Evolutionary conservation across 331 rosid genomes (phyloP).

Genomic region (Rhamnella rubrinervis): DNA sequence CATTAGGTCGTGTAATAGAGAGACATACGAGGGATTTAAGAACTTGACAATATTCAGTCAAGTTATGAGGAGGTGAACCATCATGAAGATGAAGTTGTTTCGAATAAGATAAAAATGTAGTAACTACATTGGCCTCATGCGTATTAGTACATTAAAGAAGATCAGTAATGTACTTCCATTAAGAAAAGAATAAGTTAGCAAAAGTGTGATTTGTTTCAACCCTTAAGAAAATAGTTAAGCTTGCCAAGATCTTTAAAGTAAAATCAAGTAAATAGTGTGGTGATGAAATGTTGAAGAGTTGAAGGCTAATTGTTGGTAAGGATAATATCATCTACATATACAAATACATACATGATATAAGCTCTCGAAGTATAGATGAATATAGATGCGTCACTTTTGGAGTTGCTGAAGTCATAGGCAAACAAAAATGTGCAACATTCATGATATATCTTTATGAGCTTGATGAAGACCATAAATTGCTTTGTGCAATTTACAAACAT

Average conservation of each 20-base stretch:
- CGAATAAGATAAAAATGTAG: neutral
- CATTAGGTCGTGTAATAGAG: neutral
- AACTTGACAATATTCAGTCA: neutral
- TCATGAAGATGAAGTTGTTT: neutral
- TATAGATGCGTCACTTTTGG: too few species aligned
- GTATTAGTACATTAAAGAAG: neutral
- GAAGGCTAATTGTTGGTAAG: too few species aligned
- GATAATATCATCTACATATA: too few species aligned
- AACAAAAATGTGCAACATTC: neutral
- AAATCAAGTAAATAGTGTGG: too few species aligned
- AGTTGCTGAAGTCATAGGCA: neutral
- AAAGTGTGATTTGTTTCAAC: neutral
- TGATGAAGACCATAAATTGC: neutral
- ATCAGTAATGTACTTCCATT: too few species aligned
- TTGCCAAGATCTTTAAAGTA: neutral
- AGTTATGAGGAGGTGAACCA: neutral
- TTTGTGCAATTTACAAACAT: neutral
- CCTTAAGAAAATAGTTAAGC: neutral
- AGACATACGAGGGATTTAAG: neutral
- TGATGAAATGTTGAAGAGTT: neutral
- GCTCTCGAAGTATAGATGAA: too few species aligned
- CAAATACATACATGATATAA: too few species aligned
- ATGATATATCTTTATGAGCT: neutral
- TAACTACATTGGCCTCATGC: neutral
- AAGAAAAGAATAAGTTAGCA: too few species aligned